Base-by-base conservation (phyloP, 805 yeast genomes). In the Candida koratica region DNA sequence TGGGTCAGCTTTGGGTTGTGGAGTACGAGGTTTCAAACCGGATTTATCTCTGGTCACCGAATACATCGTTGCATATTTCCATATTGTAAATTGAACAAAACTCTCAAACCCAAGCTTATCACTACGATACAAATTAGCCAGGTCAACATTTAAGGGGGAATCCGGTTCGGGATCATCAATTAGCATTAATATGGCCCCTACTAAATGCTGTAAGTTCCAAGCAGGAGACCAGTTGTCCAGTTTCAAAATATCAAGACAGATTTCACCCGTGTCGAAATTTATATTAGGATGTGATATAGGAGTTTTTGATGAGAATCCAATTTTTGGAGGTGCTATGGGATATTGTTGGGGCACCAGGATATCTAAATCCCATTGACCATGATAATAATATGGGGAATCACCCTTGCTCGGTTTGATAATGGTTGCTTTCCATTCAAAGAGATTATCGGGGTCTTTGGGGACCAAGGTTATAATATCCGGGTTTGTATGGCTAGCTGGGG, bases 101-200 rank as follows among this genome's bases (percentile, higher is more conserved):
- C 64, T 58, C 44, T 63, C 66, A 42, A 61, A 66, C 4, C 64
- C 73, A 11, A 43, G 34, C 26, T 48, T 52, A 14, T 72, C 75
- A 26, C 58, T 55, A 39, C 79, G 69, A 41, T 67, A 61, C 22
- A 82, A 48, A 45, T 77, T 79, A 5, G 87, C 84, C 56, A 79
- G 64, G 51, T 83, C 89, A 11, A 83, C 65, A 48, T 83, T 80
- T 34, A 83, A 56, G 0, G 90, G 90, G 26, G 84, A 76, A 42
- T 77, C 77, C 0, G 85, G 82, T 49, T 79, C 87, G 0, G 88
- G 88, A 33, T 76, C 74, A 28, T 70, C 73, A 6, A 82, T 49
- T 11, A 83, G 62, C 52, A 75, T 59, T 20, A 78, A 50, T 2
- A 82, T 69, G 1, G 86, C 86, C 12, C 72, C 67, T 30, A 80